A percentile compares a stretch with the other conserved stretches of the same genome.
phyloP scores from a whole-genome alignment of 2,329 filamentous ascomycete species.

The Arthrobotrys conoides region DNA sequence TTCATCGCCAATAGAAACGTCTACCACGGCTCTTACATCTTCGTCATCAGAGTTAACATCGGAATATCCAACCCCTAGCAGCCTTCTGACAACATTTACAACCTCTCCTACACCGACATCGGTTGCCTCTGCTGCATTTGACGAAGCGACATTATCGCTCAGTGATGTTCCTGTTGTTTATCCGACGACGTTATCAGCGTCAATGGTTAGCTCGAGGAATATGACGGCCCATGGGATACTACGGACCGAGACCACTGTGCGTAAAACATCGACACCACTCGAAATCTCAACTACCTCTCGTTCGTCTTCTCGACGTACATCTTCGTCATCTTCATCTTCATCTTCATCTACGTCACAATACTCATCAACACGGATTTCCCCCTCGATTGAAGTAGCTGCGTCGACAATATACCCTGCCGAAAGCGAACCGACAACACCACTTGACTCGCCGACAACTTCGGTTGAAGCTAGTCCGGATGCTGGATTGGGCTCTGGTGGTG shows the following conservation, averaged over 20 bases:
- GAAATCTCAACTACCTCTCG: slow-evolving; percentile 23
- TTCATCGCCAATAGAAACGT: background rate
- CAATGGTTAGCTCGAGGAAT: slow-evolving; percentile 30
- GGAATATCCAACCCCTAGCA: background rate
- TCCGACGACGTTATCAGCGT: slow-evolving; percentile 15
- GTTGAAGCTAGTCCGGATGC: slow-evolving; percentile 8
- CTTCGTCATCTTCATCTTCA: background rate
- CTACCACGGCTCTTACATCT: background rate
- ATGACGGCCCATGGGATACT: slow-evolving; percentile 47
- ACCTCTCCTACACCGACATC: slow-evolving; percentile 18
- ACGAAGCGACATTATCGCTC: slow-evolving; percentile 8
- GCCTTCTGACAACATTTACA: slow-evolving; percentile 1
- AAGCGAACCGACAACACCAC: slow-evolving; percentile 48
- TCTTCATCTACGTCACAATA: background rate
- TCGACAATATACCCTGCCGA: slow-evolving; percentile 51
- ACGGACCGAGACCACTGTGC: slow-evolving; percentile 17
- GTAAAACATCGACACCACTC: slow-evolving; percentile 19
- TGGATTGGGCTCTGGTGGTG: background rate
- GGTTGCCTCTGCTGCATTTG: background rate
- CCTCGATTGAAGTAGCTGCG: background rate
- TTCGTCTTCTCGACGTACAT: background rate
- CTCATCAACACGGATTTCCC: slow-evolving; percentile 31
- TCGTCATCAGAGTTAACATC: background rate
- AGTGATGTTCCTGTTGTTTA: background rate
- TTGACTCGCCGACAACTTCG: slow-evolving; percentile 47